These are phyloP conservation scores for Aphanoascus verrucosus DNA, from an alignment of 2,329 filamentous ascomycete genomes.

Conservation along the genomic window DNA sequence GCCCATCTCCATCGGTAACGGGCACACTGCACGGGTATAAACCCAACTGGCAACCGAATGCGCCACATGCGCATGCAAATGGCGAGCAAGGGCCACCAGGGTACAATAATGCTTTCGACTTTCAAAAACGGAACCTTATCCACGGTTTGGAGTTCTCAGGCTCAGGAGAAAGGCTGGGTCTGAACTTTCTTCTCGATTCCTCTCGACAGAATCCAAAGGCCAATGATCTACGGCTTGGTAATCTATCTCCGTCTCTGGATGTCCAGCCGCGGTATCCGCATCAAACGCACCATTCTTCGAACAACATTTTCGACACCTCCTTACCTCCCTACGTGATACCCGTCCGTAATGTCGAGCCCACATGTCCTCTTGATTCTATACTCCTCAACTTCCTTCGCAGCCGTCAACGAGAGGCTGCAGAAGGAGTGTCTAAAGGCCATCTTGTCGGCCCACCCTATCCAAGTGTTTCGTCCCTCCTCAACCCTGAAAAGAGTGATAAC, in stretches of 20 bases:
- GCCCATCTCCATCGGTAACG: conserved; percentile 33
- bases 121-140: conserved; percentile 34
- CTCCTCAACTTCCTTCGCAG: conserved; percentile 68
- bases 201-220: conserved; percentile 46
- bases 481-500: conserved; percentile 51
- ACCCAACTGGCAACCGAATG: conserved; percentile 7
- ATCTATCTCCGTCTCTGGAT: conserved; percentile 19
- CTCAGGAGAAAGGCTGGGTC: conserved; percentile 52
- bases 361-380: conserved; percentile 68
- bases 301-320: conserved; percentile 14
- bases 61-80: background rate
- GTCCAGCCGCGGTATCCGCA: conserved; percentile 20
- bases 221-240: conserved; percentile 33
- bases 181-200: conserved; percentile 59
- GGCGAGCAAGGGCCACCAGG: conserved; percentile 1
- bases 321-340: conserved; percentile 32
- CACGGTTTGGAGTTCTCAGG: conserved; percentile 51
- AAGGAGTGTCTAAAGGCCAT: conserved; percentile 53
- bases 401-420: conserved; percentile 53
- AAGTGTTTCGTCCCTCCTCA: conserved; percentile 65
- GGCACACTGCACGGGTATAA: conserved; percentile 5
- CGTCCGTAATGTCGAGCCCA: conserved; percentile 54
- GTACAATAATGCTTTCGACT: conserved; percentile 28
- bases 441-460: conserved; percentile 70
- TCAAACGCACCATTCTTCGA: conserved; percentile 8